A percentile compares a stretch with the other conserved stretches of the same genome.
phyloP scores from a whole-genome alignment of 23 red algal species.

The Gracilaria gracilis region DNA sequence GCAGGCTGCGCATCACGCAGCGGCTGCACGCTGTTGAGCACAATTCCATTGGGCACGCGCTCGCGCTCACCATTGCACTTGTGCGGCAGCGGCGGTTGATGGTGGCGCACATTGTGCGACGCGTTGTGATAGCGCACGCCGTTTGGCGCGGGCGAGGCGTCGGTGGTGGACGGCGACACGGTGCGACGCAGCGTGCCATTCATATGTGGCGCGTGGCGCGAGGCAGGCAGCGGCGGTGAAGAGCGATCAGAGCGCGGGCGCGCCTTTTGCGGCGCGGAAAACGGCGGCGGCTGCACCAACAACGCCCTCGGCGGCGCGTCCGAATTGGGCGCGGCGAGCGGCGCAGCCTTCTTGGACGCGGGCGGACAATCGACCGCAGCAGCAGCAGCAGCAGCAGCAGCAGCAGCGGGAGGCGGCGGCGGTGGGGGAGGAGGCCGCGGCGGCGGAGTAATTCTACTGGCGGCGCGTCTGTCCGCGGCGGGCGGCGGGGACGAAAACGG shows the following conservation, averaged over 20 bases:
- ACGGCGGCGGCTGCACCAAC: slow-evolving; percentile 2
- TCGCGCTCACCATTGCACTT: not conserved
- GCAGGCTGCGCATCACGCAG: not conserved
- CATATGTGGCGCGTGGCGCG: not conserved
- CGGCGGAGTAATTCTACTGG: not conserved
- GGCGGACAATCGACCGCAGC: too few species aligned
- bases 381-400: not conserved
- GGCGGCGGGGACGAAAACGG: not conserved
- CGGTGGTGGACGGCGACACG: not conserved
- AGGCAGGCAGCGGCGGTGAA: not conserved
- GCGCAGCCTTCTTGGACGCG: not conserved
- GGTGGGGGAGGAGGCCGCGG: not conserved
- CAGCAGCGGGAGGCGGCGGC: not conserved
- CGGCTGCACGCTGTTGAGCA: not conserved
- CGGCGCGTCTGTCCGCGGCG: not conserved
- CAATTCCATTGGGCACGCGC: not conserved
- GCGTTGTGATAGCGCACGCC: not conserved
- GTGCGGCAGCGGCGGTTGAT: not conserved
- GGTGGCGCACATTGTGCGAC: not conserved
- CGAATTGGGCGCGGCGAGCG: not conserved
- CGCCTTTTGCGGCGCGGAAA: not conserved
- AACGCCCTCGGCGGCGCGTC: not conserved
- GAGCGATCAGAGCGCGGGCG: not conserved
- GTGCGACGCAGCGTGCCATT: not conserved
- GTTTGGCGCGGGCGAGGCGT: not conserved